Evolutionary conservation across 2,329 filamentous ascomycete genomes (phyloP).

Genomic region (Trichoderma sp.): DNA sequence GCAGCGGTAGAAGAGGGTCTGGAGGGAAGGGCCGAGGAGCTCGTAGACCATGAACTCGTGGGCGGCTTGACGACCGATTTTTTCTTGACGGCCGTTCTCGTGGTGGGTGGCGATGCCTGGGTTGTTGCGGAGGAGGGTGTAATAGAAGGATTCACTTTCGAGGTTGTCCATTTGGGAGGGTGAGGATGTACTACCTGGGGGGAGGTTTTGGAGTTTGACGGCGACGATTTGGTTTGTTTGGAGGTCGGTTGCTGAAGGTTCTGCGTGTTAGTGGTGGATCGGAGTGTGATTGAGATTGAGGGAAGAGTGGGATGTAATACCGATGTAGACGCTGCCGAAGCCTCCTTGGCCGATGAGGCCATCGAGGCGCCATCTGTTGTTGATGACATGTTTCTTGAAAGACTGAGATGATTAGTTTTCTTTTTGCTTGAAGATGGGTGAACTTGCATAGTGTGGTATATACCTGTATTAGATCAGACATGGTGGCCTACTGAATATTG

Average conservation of each 20-base stretch:
- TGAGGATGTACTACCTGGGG: neutral
- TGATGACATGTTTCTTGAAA: neutral
- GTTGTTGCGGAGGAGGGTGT: constrained; percentile 19
- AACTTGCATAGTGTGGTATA: neutral
- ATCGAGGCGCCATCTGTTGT: neutral
- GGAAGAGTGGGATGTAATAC: neutral
- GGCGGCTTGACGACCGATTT: neutral
- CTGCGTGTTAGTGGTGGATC: neutral
- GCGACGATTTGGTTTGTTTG: constrained; percentile 33
- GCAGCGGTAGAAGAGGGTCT: constrained; percentile 53
- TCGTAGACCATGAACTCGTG: constrained; percentile 28
- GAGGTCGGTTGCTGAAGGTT: constrained; percentile 23
- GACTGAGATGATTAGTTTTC: neutral
- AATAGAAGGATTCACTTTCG: constrained; percentile 22
- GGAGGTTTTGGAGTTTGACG: constrained; percentile 29
- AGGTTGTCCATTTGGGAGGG: constrained; percentile 8
- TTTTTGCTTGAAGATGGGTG: too few relatives aligned
- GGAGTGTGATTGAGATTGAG: neutral
- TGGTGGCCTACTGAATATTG: neutral
- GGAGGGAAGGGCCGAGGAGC: constrained; percentile 58
- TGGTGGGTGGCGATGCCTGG: constrained; percentile 26
- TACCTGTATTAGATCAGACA: neutral
- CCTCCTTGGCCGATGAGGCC: constrained; percentile 15
- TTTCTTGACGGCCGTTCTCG: constrained; percentile 24
- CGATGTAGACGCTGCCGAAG: constrained; percentile 17